These are phyloP conservation scores for Neckera pumila DNA, from an alignment of 225 moss, liverwort and hornwort genomes.

Conservation along the genomic window DNA sequence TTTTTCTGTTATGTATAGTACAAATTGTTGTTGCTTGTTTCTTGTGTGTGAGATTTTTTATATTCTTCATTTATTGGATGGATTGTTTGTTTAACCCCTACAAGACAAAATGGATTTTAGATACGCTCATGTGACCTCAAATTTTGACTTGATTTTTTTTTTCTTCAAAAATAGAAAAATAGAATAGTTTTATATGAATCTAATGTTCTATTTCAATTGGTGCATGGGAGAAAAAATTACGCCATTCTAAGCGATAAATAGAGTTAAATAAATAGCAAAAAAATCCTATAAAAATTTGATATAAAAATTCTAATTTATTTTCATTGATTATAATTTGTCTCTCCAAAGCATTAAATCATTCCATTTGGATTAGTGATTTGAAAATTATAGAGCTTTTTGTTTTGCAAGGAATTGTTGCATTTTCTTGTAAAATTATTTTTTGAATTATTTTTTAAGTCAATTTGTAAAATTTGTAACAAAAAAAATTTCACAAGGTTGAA, in stretches of 20 bases:
- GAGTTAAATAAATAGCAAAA: rapidly evolving
- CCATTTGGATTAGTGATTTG: not conserved
- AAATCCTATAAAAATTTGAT: rapidly evolving
- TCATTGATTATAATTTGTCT: not conserved
- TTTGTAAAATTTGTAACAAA: rapidly evolving
- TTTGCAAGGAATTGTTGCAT: rapidly evolving
- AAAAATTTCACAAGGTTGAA: not conserved
- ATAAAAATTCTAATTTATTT: no score
- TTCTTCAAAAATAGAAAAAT: no score
- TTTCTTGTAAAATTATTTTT: not conserved
- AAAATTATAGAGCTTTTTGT: not conserved
- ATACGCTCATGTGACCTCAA: not conserved
- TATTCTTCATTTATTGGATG: not conserved
- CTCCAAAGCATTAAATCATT: not conserved
- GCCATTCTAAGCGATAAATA: not conserved
- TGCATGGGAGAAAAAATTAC: not conserved
- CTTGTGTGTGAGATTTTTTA: not conserved
- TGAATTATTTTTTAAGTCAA: not conserved
- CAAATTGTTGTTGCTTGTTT: not conserved
- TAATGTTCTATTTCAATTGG: no score
- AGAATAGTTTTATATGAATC: no score
- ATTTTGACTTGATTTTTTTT: not conserved
- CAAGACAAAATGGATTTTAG: not conserved
- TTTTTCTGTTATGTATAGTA: rapidly evolving
- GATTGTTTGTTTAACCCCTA: not conserved